Conservation (phyloP, 225 moss, liverwort and hornwort species). For the Antitrichia curtipendula region DNA sequence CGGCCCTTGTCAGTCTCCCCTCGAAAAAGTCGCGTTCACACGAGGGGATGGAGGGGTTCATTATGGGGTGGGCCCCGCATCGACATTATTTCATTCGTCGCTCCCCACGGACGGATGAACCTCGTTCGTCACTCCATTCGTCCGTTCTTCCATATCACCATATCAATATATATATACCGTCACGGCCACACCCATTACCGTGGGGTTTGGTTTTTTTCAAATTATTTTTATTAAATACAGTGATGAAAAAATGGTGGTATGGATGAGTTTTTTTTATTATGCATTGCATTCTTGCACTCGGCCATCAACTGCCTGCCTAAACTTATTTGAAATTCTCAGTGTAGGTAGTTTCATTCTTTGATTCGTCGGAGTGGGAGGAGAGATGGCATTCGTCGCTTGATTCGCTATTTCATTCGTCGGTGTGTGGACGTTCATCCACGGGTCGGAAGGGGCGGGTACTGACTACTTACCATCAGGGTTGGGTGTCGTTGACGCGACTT, state of each 20-base stretch:
- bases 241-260: neutral
- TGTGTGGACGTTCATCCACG: neutral
- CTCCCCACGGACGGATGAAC: neutral
- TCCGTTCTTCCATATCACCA: neutral
- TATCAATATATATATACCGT: too few species aligned
- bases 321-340: neutral
- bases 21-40: slow-evolving; percentile 21
- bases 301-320: too few species aligned
- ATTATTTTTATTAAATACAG: neutral
- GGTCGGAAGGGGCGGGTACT: too few species aligned
- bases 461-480: neutral
- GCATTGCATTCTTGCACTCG: neutral
- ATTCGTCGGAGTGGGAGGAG: neutral
- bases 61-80: slow-evolving; percentile 9
- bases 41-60: neutral
- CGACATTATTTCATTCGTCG: neutral
- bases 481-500: slow-evolving; percentile 26
- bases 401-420: too few species aligned
- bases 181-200: neutral
- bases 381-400: too few species aligned
- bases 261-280: neutral
- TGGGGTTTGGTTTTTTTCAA: accelerated
- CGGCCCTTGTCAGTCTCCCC: slow-evolving; percentile 12
- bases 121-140: neutral
- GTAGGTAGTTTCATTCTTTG: neutral